Evolutionary conservation across 148 eudicot genomes (phyloP), one percentile per base, ranked within the genome.

Genomic region (Persicaria tinctoria): DNA sequence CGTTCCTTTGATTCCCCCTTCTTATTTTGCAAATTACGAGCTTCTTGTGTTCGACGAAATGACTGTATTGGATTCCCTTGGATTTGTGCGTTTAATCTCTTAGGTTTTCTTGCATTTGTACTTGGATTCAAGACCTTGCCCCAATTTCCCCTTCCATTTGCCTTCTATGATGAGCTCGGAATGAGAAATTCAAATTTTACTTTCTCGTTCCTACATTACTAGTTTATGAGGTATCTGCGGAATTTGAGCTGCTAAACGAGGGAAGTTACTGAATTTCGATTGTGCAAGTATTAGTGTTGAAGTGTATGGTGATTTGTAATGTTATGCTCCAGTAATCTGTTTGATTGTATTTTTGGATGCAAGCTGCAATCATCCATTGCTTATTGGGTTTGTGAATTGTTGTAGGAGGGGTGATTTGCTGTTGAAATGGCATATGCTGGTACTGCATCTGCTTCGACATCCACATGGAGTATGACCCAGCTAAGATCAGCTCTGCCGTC

Each of bases 401-500:
- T 18, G 68, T 23, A 17, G 60, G 17, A 56, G 17, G 17, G 5
- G 23, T 8, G 13, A 27, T 60, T 60, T 9, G 44, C 68, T 23
- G 14, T 27, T 60, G 44, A 49, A 57, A 74, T 68, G 73, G 70
- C 47, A 44, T 38, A 17, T 57, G 57, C 46, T 51, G 72, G 38
- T 41, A 51, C 60, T 49, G 68, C 84, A 18, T 79, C 77, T 76
- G 81, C 84, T 23, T 76, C 84, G 16, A 78, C 86, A 48, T 23
- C 86, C 8, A 79, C 88, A 74, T 87, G 93, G 93, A 85, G 79
- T 71, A 89, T 87, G 90, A 80, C 90, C 20, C 76, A 85, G 60
- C 88, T 89, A 13, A 78, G 80, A 76, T 76, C 87, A 6, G 80
- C 90, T 17, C 74, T 89, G 59, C 92, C 92, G 51, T 73, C 88